These are phyloP conservation scores for Dactylonectria macrodidyma DNA, from an alignment of 2,329 filamentous ascomycete genomes.

Conservation along the genomic window DNA sequence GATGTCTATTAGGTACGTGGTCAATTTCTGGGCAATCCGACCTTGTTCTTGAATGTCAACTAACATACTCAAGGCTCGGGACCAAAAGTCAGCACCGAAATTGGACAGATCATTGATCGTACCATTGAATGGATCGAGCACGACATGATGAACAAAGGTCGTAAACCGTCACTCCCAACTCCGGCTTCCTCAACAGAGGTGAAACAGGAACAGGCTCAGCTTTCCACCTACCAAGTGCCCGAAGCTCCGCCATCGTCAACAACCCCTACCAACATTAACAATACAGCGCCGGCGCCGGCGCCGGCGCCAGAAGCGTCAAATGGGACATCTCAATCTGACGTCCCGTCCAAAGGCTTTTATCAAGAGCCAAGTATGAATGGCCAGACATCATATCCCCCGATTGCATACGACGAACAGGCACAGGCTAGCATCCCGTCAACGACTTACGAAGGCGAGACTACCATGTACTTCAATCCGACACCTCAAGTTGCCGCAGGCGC, in stretches of 20 bases:
- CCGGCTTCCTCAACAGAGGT: conserved; percentile 45
- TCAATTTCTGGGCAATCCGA: too few species aligned
- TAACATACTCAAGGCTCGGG: conserved; percentile 58
- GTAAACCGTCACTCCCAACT: conserved; percentile 33
- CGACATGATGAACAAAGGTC: conserved; percentile 59
- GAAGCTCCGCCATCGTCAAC: conserved; percentile 25
- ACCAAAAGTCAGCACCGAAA: conserved; percentile 59
- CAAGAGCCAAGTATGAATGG: conserved; percentile 44
- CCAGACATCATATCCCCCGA: conserved; percentile 49
- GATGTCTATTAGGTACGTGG: conserved; percentile 74
- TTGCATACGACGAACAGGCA: conserved; percentile 50
- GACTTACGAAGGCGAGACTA: conserved; percentile 46
- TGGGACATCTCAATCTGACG: conserved; percentile 37
- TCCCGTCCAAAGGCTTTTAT: conserved; percentile 51
- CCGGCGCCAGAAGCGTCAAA: conserved; percentile 16
- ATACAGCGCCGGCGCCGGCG: background rate
- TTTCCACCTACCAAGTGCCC: conserved; percentile 42
- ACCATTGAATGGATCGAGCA: conserved; percentile 68
- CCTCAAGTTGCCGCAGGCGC: conserved; percentile 37
- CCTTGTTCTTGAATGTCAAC: conserved; percentile 16
- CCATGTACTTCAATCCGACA: conserved; percentile 49
- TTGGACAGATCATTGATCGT: conserved; percentile 64
- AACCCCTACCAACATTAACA: too few species aligned
- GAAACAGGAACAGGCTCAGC: conserved; percentile 55
- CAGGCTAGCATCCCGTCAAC: conserved; percentile 40